These are phyloP conservation scores for Scutellaria galericulata DNA, from an alignment of 257 asterid genomes.

Conservation along the genomic window DNA sequence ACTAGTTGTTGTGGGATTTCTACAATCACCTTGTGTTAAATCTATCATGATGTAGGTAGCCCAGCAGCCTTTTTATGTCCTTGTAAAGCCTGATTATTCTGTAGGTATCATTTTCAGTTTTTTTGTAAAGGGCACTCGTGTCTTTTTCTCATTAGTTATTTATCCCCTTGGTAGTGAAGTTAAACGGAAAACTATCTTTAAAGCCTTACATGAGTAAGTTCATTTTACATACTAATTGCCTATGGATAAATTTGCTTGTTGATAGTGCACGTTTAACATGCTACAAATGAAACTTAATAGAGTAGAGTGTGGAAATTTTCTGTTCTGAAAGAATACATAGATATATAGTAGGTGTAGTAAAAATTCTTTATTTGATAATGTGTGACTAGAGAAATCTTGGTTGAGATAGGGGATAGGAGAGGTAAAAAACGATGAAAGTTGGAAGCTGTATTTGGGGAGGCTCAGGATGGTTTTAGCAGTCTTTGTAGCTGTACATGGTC, in stretches of 20 bases:
- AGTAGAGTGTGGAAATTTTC: no score
- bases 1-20: no score
- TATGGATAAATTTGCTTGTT: no score
- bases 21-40: no score
- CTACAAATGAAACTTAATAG: no score
- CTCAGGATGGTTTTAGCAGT: no score
- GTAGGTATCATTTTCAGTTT: slow-evolving; percentile 2
- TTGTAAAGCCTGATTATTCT: not conserved
- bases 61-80: not conserved
- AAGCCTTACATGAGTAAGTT: no score
- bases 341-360: not conserved
- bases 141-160: not conserved
- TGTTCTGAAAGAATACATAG: not conserved
- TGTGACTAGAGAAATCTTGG: slow-evolving; percentile 8
- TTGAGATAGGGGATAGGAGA: not conserved
- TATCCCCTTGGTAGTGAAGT: not conserved
- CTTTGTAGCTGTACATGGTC: no score
- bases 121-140: not conserved
- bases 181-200: not conserved
- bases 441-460: no score
- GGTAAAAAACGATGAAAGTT: no score
- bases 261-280: no score
- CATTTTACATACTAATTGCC: no score
- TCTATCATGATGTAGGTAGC: not conserved
- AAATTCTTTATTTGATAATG: not conserved